Evolutionary conservation across 1,284 basidiomycete species (phyloP), one percentile per base, ranked within the genome.

Genomic region (Coniferiporia sulphurascens): DNA sequence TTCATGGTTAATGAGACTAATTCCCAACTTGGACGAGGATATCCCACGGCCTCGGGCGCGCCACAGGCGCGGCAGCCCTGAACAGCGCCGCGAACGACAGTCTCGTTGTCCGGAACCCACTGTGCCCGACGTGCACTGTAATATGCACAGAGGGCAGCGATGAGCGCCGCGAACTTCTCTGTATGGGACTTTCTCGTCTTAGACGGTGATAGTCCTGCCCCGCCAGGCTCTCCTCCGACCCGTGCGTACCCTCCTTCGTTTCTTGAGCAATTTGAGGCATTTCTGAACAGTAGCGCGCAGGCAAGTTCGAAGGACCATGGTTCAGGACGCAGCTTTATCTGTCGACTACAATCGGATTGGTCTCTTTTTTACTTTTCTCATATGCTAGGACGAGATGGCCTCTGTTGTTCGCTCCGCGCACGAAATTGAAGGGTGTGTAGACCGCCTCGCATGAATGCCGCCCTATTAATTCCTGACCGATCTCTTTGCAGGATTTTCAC

Each of bases 281-380:
- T n/a, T 35, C 34, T 55, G 13, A 55, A 22, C 45, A 55, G 38
- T 21, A 55, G 48, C 45, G 12, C 55, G 41, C 52, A 83, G 89
- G 77, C 64, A 89, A 81, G 68, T 92, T 89, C 69, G 87, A 90
- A 65, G 93, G 94, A 0, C 92, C 92, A 17, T 96, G 94, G 94
- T 89, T 99, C 73, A 86, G 85, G 10, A 98, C 95, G 8, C 96
- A 98, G 72, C 77, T 98, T 35, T 72, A 80, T 0, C 82, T 99
- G 38, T 93, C 95, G 3, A 74, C 84, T 27, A 73, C 79, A 15
- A 86, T 99, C 62, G 97, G 96, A 1, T 48, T 93, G 2, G 70
- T 78, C 4, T 90, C 92, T 0, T 93, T 98, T 74, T 69, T 97
- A 21, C 69, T 93, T 12, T 99, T 99, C 75, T 95, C 90, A 13